Evolutionary conservation across 495 filamentous ascomycete species (phyloP), one percentile per base, ranked within the genome.

Genomic region (Tetracladium marchalianum): DNA sequence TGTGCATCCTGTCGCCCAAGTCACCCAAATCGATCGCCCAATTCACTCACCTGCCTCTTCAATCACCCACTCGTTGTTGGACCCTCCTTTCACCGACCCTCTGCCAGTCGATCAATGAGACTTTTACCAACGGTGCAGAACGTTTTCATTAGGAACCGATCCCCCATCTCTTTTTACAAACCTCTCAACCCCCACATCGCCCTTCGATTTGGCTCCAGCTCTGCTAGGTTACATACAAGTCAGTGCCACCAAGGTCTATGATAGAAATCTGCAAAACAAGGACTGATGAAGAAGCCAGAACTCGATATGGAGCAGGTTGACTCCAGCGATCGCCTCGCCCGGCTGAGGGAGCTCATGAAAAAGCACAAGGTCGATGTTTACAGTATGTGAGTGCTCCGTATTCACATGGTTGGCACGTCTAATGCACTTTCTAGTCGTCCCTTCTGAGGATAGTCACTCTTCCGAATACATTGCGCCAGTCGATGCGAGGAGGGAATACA

Each of bases 401-500:
- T 35, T 47, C 37, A 19, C 31, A 11, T 40, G 12, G 32, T 43
- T 38, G 40, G 5, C 22, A 33, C 35, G 34, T 31, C 51, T 57
- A 39, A 59, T 40, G 32, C 35, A 24, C 13, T 11, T 31, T 49
- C 33, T 54, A 99, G 92, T 99, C 61, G 77, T 97, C 15, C 93
- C 93, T 9, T 95, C 90, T 34, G 92, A 97, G 77, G 93, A 99
- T 66, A 88, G 84, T 63, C 93, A 99, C 62, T 83, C 90, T 56
- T 96, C 90, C 54, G 93, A 99, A 69, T 99, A 97, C 65, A 95
- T 95, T 62, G 93, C 92, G 39, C 81, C 80, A 1, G 92, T 86
- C 62, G 93, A 99, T 70, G 90, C 75, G 51, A 82, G 93, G 46
- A 80, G 93, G 76, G 85, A 80, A 60, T 95, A 84, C 52, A 94